Base-by-base conservation (phyloP, 768 basidiomycete species). In the Serendipita vermifera region DNA sequence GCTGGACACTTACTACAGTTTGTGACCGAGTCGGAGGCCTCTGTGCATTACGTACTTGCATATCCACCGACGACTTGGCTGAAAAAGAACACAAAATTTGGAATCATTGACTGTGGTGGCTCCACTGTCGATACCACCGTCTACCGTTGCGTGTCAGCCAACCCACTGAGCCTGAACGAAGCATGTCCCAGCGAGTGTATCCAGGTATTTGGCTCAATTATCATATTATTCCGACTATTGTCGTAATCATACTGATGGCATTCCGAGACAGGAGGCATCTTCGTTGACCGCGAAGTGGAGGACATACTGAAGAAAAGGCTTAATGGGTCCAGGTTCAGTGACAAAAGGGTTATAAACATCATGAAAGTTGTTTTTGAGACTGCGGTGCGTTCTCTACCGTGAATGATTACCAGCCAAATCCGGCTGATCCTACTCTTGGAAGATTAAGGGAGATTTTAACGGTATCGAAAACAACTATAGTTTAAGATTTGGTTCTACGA, bases 1-100 rank as follows among this genome's bases (percentile, higher is more conserved):
- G 39, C 33, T 20, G 32, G 22, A 13, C 24, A 51, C 32, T 24
- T 33, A 17, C 17, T 57, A 5, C 15, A 33, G 29, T 57, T 57
- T 33, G 41, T 57, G 5, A 27, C 27, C 32, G 56, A 57, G 24
- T 40, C 40, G 17, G 56, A 57, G 24, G 56, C 56, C 4, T 57
- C 56, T 13, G 56, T 57, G 17, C 56, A 57, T 33, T 57, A 39
- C 29, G 56, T 27, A 1, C 56, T 57, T 1, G 27, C 15, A 13
- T n/a, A 48, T 5, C 32, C 39, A 22, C 20, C 46, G 32, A 36
- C n/a, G 17, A 31, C 26, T 4, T 51, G 56, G 43, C 33, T 57
- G 14, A 33, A 29, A 20, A 22, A 29, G 13, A 43, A 33, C 3
- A 26, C 33, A 1, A 32, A 11, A 14, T 57, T 57, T 24, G 40